Evolutionary conservation across 495 filamentous ascomycete species (phyloP).

Genomic region (Penicillium bialowiezense): DNA sequence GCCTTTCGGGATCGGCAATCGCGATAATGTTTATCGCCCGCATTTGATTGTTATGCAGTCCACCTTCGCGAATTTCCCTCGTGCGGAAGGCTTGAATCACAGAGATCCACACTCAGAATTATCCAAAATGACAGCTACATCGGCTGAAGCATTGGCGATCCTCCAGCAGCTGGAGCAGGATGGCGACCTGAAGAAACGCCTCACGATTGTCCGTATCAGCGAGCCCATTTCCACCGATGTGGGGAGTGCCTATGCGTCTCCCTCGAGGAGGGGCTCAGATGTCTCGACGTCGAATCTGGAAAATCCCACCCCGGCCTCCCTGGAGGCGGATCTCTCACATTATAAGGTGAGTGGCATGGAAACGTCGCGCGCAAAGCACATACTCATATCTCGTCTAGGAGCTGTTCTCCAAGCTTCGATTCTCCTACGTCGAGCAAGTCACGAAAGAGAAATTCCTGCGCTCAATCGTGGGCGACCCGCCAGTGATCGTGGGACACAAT

Average conservation of each 20-base stretch:
- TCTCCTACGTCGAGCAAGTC: constrained; percentile 78
- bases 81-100: background rate
- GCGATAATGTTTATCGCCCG: constrained; percentile 3
- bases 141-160: constrained; percentile 32
- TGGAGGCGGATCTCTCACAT: constrained; percentile 83
- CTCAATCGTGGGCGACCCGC: constrained; percentile 88
- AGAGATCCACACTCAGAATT: no score
- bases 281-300: constrained; percentile 59
- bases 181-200: constrained; percentile 45
- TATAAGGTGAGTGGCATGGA: constrained; percentile 59
- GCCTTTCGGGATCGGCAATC: constrained; percentile 14
- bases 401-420: constrained; percentile 92
- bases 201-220: constrained; percentile 72
- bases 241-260: constrained; percentile 23
- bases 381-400: constrained; percentile 48
- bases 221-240: constrained; percentile 63
- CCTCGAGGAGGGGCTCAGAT: constrained; percentile 63
- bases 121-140: constrained; percentile 22
- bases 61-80: background rate
- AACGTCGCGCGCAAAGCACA: background rate
- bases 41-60: background rate
- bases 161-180: constrained; percentile 45
- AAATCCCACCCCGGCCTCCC: constrained; percentile 66
- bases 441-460: constrained; percentile 94
- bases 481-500: constrained; percentile 72